Base-by-base conservation (phyloP, 176 grass and related monocot genomes). In the Cymbopogon citratus region DNA sequence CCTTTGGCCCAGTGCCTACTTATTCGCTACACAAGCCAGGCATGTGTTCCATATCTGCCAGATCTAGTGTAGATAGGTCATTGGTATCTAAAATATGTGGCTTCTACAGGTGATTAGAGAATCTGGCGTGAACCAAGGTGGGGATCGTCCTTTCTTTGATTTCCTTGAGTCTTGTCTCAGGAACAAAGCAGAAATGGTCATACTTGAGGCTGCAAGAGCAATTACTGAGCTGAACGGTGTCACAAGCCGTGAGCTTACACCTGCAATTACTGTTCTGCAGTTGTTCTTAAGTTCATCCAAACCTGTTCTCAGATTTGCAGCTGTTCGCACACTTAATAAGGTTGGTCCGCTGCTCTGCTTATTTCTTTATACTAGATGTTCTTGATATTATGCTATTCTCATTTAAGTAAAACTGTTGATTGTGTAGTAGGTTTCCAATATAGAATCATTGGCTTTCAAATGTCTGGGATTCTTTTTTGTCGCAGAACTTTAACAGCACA, bases 241-340 rank as follows among this genome's bases (percentile, higher is more conserved):
- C n/a, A 93, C 96, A 62, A 95, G 82, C 75, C 88, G 92, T 3
- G 96, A 99, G 77, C 92, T 99, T 75, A 95, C 92, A 52, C 96
- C 96, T 88, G 96, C 96, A 84, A 95, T 99, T 46, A 93, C 92
- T 36, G 92, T 99, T 69, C 88, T 99, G 39, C 96, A 99, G 78
- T 79, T 99, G 56, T 99, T 99, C 87, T 91, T 99, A 87, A 99
- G 96, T 90, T 99, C 96, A 76, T 99, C 96, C 3, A 99, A 99
- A 85, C 96, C 96, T n/a, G 91, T 99, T 60, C 92, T 99, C 76
- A 77, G 96, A 52, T 99, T 99, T 77, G 96, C 96, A 3, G 96
- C 96, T 74, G 93, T 99, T 73, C 88, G 96, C 63, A 99, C 96
- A 3, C 88, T 99, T 48, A 95, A 99, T 79, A 99, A 99, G 92